Evolutionary conservation across 139 green algal genomes (phyloP), one percentile per base, ranked within the genome.

Genomic region (Tetraselmis chui): DNA sequence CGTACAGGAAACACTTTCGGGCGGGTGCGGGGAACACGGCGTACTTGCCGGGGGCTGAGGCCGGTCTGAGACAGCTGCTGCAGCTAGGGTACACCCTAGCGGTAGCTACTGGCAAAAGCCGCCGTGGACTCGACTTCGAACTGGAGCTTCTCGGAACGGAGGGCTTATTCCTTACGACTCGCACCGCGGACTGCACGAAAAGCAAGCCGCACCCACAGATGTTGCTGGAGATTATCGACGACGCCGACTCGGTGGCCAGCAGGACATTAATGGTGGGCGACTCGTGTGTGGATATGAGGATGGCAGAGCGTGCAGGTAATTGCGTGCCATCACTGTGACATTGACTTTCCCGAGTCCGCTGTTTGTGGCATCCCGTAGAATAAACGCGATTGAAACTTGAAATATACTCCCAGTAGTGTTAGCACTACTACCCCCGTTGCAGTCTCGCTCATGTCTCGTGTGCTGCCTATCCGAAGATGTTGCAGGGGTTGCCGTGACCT

Each of bases 181-280:
- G 74, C 26, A 77, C 74, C 74, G 74, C 74, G 26, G 74, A 77
- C 74, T 29, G 25, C 74, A 77, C 74, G 5, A 77, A 28, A 2
- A 31, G 26, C 74, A 77, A 77, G 74, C 74, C 74, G 74, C 74
- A 77, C 74, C 74, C 74, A 25, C 74, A 77, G 74, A 77, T 77
- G 74, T 25, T 77, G 26, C 74, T 77, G n/a, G 74, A 77, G 74
- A 29, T 77, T 23, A 28, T 77, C 23, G 74, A 23, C 26, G 74
- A 77, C 2, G n/a, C 74, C 5, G n/a, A 77, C 74, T 30, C n/a
- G 74, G 26, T 28, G 23, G 26, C 74, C 5, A 25, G n/a, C 74
- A 22, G n/a, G 23, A 29, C 74, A 25, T 2, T 77, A 25, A 77
- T 77, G 74, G n/a, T 77, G n/a, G 74, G 74, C 2, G 74, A 77